Evolutionary conservation across 768 basidiomycete species (phyloP).

Genomic region (Rhodotorula taiwanensis): DNA sequence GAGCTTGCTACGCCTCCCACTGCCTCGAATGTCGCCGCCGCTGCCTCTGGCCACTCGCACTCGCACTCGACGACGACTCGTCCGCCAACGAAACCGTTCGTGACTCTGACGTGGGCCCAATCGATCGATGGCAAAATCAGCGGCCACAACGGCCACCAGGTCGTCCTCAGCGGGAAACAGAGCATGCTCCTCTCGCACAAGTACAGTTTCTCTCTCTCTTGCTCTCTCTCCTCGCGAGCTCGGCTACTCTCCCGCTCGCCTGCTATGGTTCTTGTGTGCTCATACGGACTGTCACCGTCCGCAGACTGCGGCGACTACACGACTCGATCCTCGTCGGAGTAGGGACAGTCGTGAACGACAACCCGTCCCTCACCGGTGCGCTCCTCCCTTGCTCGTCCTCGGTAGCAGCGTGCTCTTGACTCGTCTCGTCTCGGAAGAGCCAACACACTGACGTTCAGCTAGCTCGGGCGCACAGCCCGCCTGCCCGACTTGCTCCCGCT

Average conservation of each 20-base stretch:
- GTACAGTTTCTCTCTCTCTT: conserved; percentile 34
- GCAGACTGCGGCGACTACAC: conserved; percentile 84
- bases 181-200: conserved; percentile 85
- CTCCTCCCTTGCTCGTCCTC: conserved; percentile 52
- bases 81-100: background rate
- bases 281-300: too few species aligned
- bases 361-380: conserved; percentile 89
- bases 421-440: too few species aligned
- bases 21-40: too few species aligned
- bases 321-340: conserved; percentile 87
- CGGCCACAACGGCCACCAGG: conserved; percentile 62
- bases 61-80: background rate
- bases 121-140: conserved; percentile 72
- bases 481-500: conserved; percentile 40
- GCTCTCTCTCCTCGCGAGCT: too few species aligned
- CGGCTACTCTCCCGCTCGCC: background rate
- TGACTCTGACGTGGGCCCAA: conserved; percentile 49
- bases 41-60: background rate
- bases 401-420: too few species aligned
- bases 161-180: conserved; percentile 74
- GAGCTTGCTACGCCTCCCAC: too few species aligned
- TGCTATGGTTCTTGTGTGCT: background rate
- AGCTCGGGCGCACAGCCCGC: conserved; percentile 41
- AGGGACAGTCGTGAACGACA: conserved; percentile 80
- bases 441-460: background rate